phyloP scores from a whole-genome alignment of 768 basidiomycete species.

The Paxillus rubicundulus region DNA sequence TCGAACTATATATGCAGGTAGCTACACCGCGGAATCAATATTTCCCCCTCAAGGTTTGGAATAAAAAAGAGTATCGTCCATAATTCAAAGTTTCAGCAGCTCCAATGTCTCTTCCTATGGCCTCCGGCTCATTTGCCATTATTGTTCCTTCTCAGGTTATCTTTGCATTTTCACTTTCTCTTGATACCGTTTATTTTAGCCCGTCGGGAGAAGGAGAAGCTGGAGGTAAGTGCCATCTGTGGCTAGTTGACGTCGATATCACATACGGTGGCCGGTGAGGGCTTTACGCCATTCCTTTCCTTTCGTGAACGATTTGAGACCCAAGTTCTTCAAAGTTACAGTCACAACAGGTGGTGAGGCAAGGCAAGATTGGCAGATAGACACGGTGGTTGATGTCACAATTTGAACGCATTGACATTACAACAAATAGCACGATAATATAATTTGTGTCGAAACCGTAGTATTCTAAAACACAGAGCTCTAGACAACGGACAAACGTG shows the following conservation, averaged over 20 bases:
- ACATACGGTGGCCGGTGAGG: neutral
- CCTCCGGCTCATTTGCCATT: neutral
- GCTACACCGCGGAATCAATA: no score
- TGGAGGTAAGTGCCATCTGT: no score
- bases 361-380: no score
- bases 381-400: neutral
- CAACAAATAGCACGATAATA: conserved; percentile 27
- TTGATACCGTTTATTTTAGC: conserved; percentile 6
- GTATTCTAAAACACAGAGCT: neutral
- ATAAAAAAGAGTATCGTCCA: no score
- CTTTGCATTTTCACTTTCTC: conserved; percentile 7
- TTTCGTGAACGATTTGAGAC: neutral
- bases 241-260: no score
- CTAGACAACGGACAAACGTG: conserved; percentile 1
- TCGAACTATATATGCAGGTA: no score
- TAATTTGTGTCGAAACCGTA: conserved; percentile 6
- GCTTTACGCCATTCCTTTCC: conserved; percentile 11
- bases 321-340: no score
- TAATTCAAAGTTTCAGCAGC: no score
- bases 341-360: neutral
- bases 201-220: conserved; percentile 5
- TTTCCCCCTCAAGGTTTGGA: no score
- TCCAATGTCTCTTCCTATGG: no score
- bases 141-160: conserved; percentile 25
- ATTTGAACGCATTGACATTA: conserved; percentile 1